phyloP scores from a whole-genome alignment of 331 rosid species.

The Malus hybrid region DNA sequence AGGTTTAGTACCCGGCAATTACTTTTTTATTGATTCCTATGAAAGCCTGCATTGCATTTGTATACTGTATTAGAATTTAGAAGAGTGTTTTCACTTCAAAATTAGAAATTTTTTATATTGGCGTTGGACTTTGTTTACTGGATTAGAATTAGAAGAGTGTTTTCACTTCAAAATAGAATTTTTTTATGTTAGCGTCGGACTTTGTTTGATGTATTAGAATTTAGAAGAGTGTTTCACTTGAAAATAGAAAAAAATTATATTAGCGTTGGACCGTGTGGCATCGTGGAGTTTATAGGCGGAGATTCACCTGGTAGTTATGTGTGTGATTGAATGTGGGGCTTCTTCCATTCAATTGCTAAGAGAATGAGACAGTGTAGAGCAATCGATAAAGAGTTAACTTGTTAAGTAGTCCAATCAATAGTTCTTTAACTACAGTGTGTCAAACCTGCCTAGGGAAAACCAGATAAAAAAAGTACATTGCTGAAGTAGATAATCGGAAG shows the following conservation, averaged over 20 bases:
- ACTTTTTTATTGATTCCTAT: background rate
- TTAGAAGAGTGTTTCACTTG: background rate
- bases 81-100: background rate
- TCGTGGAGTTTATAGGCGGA: background rate
- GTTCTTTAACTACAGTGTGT: background rate
- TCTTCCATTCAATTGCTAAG: background rate
- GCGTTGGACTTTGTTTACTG: too few species aligned
- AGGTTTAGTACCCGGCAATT: constrained; percentile 30
- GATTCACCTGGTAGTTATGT: background rate
- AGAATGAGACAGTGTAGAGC: background rate
- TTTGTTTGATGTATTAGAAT: background rate
- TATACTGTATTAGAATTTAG: background rate
- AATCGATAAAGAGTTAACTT: background rate
- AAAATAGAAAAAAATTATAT: background rate
- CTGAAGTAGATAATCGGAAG: background rate
- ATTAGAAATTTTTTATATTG: too few species aligned
- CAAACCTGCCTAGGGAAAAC: background rate
- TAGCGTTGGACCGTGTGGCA: background rate
- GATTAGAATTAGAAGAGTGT: too few species aligned
- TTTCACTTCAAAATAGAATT: too few species aligned
- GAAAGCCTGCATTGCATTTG: background rate
- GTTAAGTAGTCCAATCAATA: background rate
- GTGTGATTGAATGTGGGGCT: background rate
- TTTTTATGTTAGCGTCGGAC: too few species aligned
- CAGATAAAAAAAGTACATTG: background rate